These are phyloP conservation scores for Aspergillus chevalieri DNA, from an alignment of 2,329 filamentous ascomycete species.

Conservation along the genomic window DNA sequence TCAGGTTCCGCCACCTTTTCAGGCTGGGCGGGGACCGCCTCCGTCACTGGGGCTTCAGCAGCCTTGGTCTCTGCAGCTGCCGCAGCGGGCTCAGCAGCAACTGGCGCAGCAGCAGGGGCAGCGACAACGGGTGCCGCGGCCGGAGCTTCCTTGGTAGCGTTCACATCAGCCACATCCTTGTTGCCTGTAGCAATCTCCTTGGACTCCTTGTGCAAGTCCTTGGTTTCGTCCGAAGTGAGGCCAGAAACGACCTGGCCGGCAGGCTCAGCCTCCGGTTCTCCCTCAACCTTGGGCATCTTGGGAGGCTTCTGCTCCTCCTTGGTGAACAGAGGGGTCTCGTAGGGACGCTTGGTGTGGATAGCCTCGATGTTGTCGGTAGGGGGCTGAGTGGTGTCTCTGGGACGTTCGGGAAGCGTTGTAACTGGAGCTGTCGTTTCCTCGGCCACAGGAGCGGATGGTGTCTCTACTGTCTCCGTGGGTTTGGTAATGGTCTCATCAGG, in stretches of 20 bases:
- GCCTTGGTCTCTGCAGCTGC: neutral
- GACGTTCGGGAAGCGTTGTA: constrained; percentile 14
- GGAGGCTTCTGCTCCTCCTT: constrained; percentile 27
- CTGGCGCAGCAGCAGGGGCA: neutral
- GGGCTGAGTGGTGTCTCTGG: constrained; percentile 9
- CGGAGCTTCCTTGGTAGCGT: neutral
- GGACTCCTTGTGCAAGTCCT: constrained; percentile 6
- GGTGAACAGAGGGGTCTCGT: constrained; percentile 27
- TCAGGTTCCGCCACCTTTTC: neutral
- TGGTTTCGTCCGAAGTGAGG: neutral
- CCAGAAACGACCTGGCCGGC: neutral
- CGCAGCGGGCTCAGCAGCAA: neutral
- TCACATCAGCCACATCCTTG: constrained; percentile 2
- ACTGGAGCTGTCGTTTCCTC: constrained; percentile 1
- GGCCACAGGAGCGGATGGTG: constrained; percentile 5
- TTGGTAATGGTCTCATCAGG: constrained; percentile 1
- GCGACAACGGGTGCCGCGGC: neutral
- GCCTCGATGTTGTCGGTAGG: constrained; percentile 9
- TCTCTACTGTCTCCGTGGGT: constrained; percentile 5
- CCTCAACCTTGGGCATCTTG: constrained; percentile 32
- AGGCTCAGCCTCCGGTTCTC: constrained; percentile 11
- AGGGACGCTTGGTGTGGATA: constrained; percentile 29
- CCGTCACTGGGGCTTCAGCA: neutral
- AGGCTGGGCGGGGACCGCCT: neutral
- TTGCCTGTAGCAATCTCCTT: neutral